Percentiles rank a stretch among this genome's conserved stretches.
Conservation (phyloP, 2,329 filamentous ascomycete genomes). For the Teratosphaeriaceae sp. region DNA sequence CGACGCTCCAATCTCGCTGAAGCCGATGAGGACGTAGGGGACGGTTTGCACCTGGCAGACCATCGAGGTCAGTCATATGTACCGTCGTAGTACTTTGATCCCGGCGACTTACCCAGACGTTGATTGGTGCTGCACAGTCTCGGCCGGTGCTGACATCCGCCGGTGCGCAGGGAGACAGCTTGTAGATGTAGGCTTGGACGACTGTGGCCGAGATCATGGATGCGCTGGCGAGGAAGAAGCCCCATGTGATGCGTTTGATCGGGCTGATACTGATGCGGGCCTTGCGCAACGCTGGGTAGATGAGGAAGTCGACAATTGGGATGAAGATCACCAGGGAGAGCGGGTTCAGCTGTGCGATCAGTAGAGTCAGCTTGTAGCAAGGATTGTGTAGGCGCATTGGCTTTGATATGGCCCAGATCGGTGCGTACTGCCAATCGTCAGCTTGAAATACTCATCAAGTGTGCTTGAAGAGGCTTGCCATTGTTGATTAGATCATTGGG, state of each 20-base stretch:
- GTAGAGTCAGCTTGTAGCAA: no score
- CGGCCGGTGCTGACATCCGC: conserved; percentile 11
- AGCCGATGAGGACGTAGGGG: conserved; percentile 37
- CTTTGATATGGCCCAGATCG: no score
- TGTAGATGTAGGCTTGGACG: conserved; percentile 51
- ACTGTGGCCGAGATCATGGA: conserved; percentile 49
- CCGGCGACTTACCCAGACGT: no score
- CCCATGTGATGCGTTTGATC: conserved; percentile 48
- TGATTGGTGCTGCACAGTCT: conserved; percentile 33
- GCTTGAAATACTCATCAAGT: no score
- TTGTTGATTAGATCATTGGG: conserved; percentile 41
- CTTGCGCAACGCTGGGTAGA: conserved; percentile 40
- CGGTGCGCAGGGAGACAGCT: conserved; percentile 21
- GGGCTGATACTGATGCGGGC: conserved; percentile 38
- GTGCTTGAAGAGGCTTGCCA: no score
- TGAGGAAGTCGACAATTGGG: conserved; percentile 37
- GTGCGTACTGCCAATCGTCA: no score
- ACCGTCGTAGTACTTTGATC: no score
- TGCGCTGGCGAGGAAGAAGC: conserved; percentile 46
- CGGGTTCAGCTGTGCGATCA: no score
- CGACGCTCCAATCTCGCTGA: conserved; percentile 40
- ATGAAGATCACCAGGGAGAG: conserved; percentile 35
- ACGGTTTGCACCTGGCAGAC: conserved; percentile 38
- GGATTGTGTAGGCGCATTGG: no score
- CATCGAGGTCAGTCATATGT: no score